Evolutionary conservation across 768 basidiomycete species (phyloP), one percentile per base, ranked within the genome.

Genomic region (Hygrophoropsis aurantiaca): DNA sequence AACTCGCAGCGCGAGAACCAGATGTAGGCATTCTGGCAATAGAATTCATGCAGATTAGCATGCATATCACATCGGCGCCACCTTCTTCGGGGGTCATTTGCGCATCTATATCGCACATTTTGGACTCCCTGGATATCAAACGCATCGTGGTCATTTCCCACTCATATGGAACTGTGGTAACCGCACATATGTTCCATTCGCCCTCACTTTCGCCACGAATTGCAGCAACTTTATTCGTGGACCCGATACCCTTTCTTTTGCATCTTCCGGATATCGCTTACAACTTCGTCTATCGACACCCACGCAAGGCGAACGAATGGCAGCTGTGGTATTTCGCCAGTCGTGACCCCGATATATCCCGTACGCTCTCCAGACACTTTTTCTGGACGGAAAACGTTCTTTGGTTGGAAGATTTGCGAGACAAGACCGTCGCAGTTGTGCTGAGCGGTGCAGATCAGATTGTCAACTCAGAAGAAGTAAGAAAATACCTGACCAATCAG

Each of bases 291-390:
- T 84, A 86, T 63, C 78, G 85, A 18, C 37, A 51, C 6, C 71
- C 84, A n/a, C 52, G 54, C n/a, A 41, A 57, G 46, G 77, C 78
- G 44, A 78, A 78, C 56, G 79, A 86, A 53, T 84, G 81, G 81
- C 71, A 82, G 62, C 53, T 86, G 42, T 85, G 82, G 80, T 87
- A 81, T 55, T 85, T 86, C 53, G 73, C 82, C 18, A 78, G 77
- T 46, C 75, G 78, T 10, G 85, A 87, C 52, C 66, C 81, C 9
- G 84, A 85, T 54, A 73, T 84, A 38, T 75, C 83, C 40, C 72
- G 79, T 3, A 73, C 79, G 33, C 70, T 87, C 13, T 68, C 72
- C 11, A 70, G 85, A 2, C 73, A 80, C 44, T 85, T 87, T 57
- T 85, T 84, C 56, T 86, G 85, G 85, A 58, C 71, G 24, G 79